Base-by-base conservation (phyloP, 2,329 filamentous ascomycete species). In the Podosphaera fusca region DNA sequence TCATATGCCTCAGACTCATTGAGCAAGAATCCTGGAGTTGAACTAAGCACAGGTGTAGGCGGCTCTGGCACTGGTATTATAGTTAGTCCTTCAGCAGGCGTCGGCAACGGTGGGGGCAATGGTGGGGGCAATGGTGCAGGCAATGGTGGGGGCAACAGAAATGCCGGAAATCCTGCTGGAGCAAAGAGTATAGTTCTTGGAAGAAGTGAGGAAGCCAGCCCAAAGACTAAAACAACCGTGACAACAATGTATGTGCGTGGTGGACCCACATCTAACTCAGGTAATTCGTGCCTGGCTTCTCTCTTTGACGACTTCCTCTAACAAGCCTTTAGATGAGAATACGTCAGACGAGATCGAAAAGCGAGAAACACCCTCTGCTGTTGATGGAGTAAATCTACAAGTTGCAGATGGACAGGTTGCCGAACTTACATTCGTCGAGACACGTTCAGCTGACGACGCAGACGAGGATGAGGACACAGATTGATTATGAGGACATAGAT, bases 61-160 rank as follows among this genome's bases (percentile, higher is more conserved):
- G 69, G 69, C 55, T 65, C 70, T 40, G 70, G 70, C 46, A 68
- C 72, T 56, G 70, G 70, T 60, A 70, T 72, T 55, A 68, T 68
- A n/a, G 59, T 61, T 33, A 60, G 60, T 52, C 58, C 63, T 50
- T 62, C 62, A 46, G 58, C 46, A 1, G 45, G 57, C 10, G 45
- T 56, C 8, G 38, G 45, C 49, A 12, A 36, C 34, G 33, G 50
- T 35, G 31, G 31, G 9, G 6, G 9, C 12, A 7, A n/a, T n/a
- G n/a, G n/a, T n/a, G n/a, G n/a, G n/a, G n/a, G n/a, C n/a, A n/a
- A n/a, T n/a, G n/a, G n/a, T 50, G 12, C 47, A 21, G 12, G 6
- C 29, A 30, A 50, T 30, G 47, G 47, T 30, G 14, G 12, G 4
- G 47, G 47, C 8, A 31, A 21, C 1, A 31, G n/a, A 29, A 30